These are phyloP conservation scores for Botryosphaeria agaves DNA, from an alignment of 2,329 filamentous ascomycete genomes.

Conservation along the genomic window DNA sequence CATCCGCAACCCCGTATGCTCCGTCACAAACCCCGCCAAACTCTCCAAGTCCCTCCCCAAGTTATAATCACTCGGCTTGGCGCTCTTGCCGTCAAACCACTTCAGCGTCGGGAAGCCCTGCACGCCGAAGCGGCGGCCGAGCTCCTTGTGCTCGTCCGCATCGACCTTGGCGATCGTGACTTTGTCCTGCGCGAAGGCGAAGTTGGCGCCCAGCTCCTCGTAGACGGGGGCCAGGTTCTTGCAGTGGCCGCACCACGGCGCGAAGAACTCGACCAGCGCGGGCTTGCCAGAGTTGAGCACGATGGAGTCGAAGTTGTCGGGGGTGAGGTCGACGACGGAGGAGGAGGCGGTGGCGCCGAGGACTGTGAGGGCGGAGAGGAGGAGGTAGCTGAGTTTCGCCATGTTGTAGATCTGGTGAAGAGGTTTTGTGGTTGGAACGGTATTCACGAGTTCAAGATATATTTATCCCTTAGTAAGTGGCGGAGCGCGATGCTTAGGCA, in stretches of 20 bases:
- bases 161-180: constrained; percentile 92
- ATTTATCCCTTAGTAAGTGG: no score
- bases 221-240: constrained; percentile 91
- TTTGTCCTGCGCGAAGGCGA: constrained; percentile 55
- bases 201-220: constrained; percentile 67
- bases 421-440: no score
- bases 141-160: constrained; percentile 68
- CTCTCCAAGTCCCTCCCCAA: constrained; percentile 78
- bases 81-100: constrained; percentile 91
- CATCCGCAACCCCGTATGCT: constrained; percentile 73
- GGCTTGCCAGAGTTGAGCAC: constrained; percentile 87
- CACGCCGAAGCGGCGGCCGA: constrained; percentile 75
- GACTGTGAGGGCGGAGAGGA: constrained; percentile 28
- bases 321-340: constrained; percentile 76
- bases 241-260: constrained; percentile 98
- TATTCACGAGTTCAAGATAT: no score
- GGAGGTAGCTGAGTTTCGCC: constrained; percentile 27
- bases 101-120: constrained; percentile 96
- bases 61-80: constrained; percentile 69
- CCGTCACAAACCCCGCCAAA: constrained; percentile 59
- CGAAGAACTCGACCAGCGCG: constrained; percentile 94
- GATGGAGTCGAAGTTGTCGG: constrained; percentile 78
- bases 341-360: constrained; percentile 48
- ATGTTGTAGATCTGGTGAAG: no score
- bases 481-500: no score